These are phyloP conservation scores for Phialophora chinensis DNA, from an alignment of 2,329 filamentous ascomycete species.

Conservation along the genomic window DNA sequence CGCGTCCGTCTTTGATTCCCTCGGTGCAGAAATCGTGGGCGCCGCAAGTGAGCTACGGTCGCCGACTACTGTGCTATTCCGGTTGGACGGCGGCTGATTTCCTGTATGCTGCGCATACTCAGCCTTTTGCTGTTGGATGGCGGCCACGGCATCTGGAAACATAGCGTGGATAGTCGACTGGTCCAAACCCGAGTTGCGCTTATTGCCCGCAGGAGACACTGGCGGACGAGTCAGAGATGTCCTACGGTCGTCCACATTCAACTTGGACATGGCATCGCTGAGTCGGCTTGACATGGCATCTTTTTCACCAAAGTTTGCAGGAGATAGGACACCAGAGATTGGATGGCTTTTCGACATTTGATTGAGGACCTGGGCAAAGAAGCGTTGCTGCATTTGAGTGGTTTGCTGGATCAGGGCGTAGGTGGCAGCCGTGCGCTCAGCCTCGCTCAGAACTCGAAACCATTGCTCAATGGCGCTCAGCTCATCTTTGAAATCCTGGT, in stretches of 20 bases:
- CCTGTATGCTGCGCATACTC: constrained; percentile 97
- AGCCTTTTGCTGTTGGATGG: constrained; percentile 96
- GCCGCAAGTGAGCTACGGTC: constrained; percentile 75
- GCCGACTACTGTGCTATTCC: constrained; percentile 84
- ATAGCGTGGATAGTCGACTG: constrained; percentile 94
- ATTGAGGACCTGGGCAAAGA: constrained; percentile 98
- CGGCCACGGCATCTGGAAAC: constrained; percentile 97
- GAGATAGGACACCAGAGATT: constrained; percentile 93
- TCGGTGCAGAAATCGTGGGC: constrained; percentile 74
- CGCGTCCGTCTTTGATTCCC: constrained; percentile 64
- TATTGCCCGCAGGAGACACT: constrained; percentile 72
- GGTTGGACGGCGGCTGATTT: constrained; percentile 85
- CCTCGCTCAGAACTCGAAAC: constrained; percentile 97
- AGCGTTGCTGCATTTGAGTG: constrained; percentile 97
- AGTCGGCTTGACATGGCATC: constrained; percentile 97
- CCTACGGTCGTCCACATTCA: constrained; percentile 84
- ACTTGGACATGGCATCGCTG: constrained; percentile 94
- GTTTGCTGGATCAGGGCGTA: constrained; percentile 98
- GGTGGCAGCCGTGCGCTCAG: constrained; percentile 90
- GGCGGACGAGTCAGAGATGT: constrained; percentile 85
- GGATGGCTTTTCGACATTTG: constrained; percentile 99
- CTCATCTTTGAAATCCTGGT: constrained; percentile 99
- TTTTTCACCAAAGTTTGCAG: constrained; percentile 91
- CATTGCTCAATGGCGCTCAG: constrained; percentile 98
- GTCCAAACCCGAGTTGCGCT: constrained; percentile 94